Evolutionary conservation across 2,329 filamentous ascomycete species (phyloP).

Genomic region (Sporothrix brunneoviolacea): DNA sequence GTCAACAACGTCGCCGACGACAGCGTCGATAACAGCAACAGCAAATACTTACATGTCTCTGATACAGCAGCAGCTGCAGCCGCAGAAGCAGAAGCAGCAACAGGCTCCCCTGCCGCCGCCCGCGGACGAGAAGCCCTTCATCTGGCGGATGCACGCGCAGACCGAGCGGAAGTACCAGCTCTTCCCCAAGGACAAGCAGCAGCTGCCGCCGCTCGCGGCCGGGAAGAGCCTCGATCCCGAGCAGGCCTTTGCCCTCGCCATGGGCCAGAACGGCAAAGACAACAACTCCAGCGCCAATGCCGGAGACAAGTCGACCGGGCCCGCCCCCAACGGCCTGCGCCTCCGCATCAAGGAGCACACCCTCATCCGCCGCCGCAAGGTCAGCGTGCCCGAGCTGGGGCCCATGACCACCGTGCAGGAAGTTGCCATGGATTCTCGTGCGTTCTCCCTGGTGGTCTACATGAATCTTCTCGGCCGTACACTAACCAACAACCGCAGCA

Average conservation of each 20-base stretch:
- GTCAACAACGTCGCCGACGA: no score
- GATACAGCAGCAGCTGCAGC: background rate
- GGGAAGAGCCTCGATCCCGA: constrained; percentile 45
- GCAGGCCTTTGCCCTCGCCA: constrained; percentile 39
- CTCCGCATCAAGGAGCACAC: constrained; percentile 53
- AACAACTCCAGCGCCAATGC: background rate
- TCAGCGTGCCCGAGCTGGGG: constrained; percentile 57
- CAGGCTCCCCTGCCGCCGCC: background rate
- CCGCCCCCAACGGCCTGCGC: constrained; percentile 29
- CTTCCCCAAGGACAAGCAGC: constrained; percentile 48
- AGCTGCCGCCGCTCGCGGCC: constrained; percentile 29
- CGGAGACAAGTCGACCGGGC: background rate
- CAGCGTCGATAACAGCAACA: background rate
- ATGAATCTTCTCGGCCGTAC: background rate
- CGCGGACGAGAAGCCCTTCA: constrained; percentile 42
- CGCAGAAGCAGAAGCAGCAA: no score
- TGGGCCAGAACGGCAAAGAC: constrained; percentile 28
- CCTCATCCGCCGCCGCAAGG: constrained; percentile 52
- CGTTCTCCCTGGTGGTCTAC: no score
- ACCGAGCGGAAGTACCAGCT: constrained; percentile 55
- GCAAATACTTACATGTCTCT: constrained; percentile 16
- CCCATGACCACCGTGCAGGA: constrained; percentile 65
- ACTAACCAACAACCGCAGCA: constrained; percentile 36
- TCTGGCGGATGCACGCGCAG: constrained; percentile 52
- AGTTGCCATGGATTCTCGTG: constrained; percentile 63